Conservation (phyloP, 805 yeast genomes). For the Kodamaea sagamina region DNA sequence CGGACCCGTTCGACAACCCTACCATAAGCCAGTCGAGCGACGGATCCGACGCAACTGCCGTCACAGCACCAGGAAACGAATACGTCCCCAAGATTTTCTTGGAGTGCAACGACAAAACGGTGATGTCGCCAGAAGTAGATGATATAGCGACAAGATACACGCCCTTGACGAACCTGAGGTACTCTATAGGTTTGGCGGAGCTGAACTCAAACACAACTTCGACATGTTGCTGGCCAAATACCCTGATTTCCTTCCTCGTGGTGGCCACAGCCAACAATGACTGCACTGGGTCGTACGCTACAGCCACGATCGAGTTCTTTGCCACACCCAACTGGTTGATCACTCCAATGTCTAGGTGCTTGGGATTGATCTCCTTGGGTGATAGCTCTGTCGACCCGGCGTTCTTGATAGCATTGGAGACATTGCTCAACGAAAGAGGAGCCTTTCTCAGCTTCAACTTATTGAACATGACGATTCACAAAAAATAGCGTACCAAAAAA, state of each 20-base stretch:
- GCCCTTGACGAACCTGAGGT: constrained; percentile 73
- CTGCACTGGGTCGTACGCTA: constrained; percentile 88
- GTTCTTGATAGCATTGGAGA: constrained; percentile 42
- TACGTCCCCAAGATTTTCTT: constrained; percentile 61
- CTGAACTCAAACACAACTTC: constrained; percentile 62
- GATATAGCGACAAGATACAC: constrained; percentile 71
- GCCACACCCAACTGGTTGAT: constrained; percentile 41
- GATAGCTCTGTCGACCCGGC: constrained; percentile 31
- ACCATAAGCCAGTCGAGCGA: constrained; percentile 82
- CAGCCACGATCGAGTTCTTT: constrained; percentile 61
- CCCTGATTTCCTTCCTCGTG: constrained; percentile 64
- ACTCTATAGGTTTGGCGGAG: constrained; percentile 50
- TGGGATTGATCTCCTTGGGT: constrained; percentile 35
- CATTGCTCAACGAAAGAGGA: constrained; percentile 43
- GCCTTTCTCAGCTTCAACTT: constrained; percentile 43
- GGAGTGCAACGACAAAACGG: constrained; percentile 69
- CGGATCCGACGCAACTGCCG: constrained; percentile 78
- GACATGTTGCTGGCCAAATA: constrained; percentile 83
- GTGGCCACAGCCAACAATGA: constrained; percentile 82
- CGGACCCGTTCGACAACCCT: constrained; percentile 76
- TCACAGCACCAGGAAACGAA: constrained; percentile 64
- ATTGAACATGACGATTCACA: constrained; percentile 30
- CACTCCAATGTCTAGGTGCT: constrained; percentile 29
- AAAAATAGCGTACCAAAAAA: neutral
- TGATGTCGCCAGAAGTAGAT: constrained; percentile 59